phyloP scores from a whole-genome alignment of 73 alveolate genomes.

The Tetrahymena elliotti region DNA sequence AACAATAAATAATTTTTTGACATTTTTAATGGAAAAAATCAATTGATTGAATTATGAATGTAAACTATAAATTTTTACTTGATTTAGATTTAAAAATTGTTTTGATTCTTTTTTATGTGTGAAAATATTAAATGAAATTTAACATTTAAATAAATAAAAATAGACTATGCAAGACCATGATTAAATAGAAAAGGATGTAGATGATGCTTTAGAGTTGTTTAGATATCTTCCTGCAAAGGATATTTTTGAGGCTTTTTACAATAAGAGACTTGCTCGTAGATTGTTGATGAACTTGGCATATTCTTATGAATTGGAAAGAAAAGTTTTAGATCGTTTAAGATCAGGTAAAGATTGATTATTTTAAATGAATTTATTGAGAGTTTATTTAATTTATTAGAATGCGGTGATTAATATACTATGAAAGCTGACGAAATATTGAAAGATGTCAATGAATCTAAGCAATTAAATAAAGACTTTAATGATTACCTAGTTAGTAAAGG shows the following conservation, averaged over 20 bases:
- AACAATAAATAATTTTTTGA: too few species aligned
- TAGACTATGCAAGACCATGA: constrained; percentile 18
- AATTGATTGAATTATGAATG: too few species aligned
- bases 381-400: constrained; percentile 5
- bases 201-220: constrained; percentile 39
- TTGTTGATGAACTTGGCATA: constrained; percentile 40
- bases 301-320: constrained; percentile 36
- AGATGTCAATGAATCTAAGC: constrained; percentile 37
- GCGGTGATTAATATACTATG: constrained; percentile 55
- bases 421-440: constrained; percentile 55
- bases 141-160: too few species aligned
- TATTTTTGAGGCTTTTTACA: constrained; percentile 52
- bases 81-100: too few species aligned
- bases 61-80: too few species aligned
- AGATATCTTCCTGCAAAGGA: constrained; percentile 54
- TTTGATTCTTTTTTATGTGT: too few species aligned
- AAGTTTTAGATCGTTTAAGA: constrained; percentile 4
- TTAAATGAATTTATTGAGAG: not conserved
- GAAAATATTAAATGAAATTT: too few species aligned
- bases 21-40: too few species aligned
- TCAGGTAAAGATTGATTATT: not conserved
- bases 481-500: not conserved
- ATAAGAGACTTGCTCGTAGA: constrained; percentile 46
- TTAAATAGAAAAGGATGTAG: constrained; percentile 32
- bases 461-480: constrained; percentile 27